Percentiles rank a stretch among this genome's conserved stretches.
These are phyloP conservation scores for Chloranthus sessilifolius DNA, from an alignment of 164 flowering plant genomes.

Conservation along the genomic window DNA sequence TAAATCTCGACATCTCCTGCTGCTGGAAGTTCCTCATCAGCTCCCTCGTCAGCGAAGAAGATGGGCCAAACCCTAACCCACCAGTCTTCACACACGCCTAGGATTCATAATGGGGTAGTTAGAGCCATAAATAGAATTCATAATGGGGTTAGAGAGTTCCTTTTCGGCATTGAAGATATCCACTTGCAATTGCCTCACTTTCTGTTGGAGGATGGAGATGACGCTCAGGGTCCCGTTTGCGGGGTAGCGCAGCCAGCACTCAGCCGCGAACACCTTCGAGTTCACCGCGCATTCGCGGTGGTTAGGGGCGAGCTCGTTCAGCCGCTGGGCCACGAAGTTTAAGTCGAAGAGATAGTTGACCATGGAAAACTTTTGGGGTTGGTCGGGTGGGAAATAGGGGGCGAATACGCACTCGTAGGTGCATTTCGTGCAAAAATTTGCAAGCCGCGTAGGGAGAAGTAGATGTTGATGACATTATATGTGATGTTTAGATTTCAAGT, in stretches of 20 bases:
- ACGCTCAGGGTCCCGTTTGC: constrained; percentile 45
- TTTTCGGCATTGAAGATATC: constrained; percentile 34
- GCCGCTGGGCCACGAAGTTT: constrained; percentile 28
- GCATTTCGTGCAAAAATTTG: constrained; percentile 37
- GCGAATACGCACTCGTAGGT: constrained; percentile 59
- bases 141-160: constrained; percentile 32
- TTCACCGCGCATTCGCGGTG: constrained; percentile 32
- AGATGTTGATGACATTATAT: constrained; percentile 13
- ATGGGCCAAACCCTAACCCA: no score
- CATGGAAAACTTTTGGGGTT: constrained; percentile 19
- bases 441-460: constrained; percentile 52
- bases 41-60: constrained; percentile 32
- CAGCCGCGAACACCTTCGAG: constrained; percentile 10
- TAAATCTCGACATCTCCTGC: constrained; percentile 25
- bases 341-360: constrained; percentile 16
- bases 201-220: constrained; percentile 41
- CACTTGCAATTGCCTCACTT: constrained; percentile 24
- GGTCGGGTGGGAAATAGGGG: constrained; percentile 55
- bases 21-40: constrained; percentile 25
- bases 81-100: no score
- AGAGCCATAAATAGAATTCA: no score
- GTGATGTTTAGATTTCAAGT: no score
- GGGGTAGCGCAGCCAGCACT: constrained; percentile 10
- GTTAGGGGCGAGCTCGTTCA: constrained; percentile 28
- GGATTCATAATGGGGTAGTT: no score